Evolutionary conservation across 23 red algal genomes (phyloP).

Genomic region (Gracilaria vermiculophylla): DNA sequence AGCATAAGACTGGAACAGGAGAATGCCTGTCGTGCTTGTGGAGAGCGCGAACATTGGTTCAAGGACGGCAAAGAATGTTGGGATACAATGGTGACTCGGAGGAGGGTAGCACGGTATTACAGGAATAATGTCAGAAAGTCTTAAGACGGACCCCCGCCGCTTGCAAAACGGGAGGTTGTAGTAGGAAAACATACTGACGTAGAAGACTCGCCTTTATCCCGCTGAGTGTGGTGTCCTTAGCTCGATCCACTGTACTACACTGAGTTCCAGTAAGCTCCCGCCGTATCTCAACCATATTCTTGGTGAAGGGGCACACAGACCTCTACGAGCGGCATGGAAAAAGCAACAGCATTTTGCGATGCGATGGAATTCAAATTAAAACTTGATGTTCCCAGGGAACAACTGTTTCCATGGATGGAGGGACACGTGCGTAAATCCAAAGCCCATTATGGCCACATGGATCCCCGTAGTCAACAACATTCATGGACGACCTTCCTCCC

Average conservation of each 20-base stretch:
- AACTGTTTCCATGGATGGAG: conserved; percentile 33
- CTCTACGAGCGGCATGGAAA: conserved; percentile 12
- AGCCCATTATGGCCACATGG: conserved; percentile 9
- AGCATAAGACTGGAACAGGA: neutral
- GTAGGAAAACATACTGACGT: neutral
- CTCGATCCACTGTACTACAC: too few species aligned
- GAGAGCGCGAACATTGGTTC: conserved; percentile 26
- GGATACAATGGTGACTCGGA: neutral
- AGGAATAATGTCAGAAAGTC: neutral
- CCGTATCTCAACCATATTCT: conserved; percentile 31
- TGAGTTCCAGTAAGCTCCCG: conserved; percentile 11
- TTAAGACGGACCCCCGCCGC: neutral
- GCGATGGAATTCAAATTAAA: neutral
- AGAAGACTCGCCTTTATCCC: conserved; percentile 41
- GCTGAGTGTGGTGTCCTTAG: too few species aligned
- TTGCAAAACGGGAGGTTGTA: neutral
- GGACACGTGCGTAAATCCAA: neutral
- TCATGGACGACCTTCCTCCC: neutral
- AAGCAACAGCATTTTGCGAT: conserved; percentile 36
- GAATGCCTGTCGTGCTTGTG: neutral
- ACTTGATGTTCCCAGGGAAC: neutral
- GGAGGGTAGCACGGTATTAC: neutral
- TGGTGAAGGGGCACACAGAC: conserved; percentile 39
- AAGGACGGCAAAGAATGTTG: neutral
- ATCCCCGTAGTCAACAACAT: conserved; percentile 9